Base-by-base conservation (phyloP, 495 filamentous ascomycete species). In the Xanthoparmelia taractica region DNA sequence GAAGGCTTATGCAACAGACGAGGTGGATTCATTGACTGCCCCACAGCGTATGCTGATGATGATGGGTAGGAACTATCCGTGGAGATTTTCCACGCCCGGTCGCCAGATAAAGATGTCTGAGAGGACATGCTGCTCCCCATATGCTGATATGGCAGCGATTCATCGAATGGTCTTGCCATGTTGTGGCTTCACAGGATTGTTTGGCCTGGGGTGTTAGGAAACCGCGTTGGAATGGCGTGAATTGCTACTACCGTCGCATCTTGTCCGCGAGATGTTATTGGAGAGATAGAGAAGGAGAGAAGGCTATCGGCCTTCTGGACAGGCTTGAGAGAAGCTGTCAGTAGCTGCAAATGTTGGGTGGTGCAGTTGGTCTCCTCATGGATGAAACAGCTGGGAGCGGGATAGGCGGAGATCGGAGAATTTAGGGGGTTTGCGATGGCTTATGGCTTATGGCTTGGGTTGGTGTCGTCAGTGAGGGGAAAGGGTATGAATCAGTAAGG, bases 151-250 rank as follows among this genome's bases (percentile, higher is more conserved):
- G 54, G 43, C 36, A 63, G 55, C 0, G 56, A 57, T 8, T 65
- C 66, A 8, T 67, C 66, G 8, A 67, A 65, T 10, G 61, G 52
- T 36, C 66, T 60, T 56, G 66, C 66, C 66, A 67, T 67, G 52
- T n/a, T n/a, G 38, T 57, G 54, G 55, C 23, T 45, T 58, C 34
- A 12, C 45, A 11, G n/a, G 47, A 25, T 55, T 5, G 10, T 38
- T n/a, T 10, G 60, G 25, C 11, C 33, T 8, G 36, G 23, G 33
- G 34, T 55, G 13, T 47, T 23, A 59, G n/a, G 54, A 2, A 34
- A 40, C 20, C 61, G 54, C 61, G 61, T 48, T 52, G 38, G 25
- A 25, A 18, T 43, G 25, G 43, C 27, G 8, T 18, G n/a, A 58
- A 25, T 40, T 17, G 37, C 56, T 38, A 43, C 17, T 59, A 63